These are phyloP conservation scores for Colletotrichum sp. DNA, from an alignment of 2,329 filamentous ascomycete species.

Conservation along the genomic window DNA sequence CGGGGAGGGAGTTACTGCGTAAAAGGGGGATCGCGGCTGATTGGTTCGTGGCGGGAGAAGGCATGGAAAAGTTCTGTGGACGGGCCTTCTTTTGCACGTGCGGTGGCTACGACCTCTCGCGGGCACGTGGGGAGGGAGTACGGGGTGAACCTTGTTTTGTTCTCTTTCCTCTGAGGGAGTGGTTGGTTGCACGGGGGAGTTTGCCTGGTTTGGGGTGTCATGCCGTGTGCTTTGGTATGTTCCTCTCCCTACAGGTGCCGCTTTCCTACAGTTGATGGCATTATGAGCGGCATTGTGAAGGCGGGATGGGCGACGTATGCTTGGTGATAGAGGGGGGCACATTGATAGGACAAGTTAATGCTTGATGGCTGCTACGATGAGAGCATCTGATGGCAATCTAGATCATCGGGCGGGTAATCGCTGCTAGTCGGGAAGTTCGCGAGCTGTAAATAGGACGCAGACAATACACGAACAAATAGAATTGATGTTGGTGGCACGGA, in stretches of 20 bases:
- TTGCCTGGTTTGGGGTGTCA: neutral
- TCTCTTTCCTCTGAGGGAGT: neutral
- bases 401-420: neutral
- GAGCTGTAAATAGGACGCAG: neutral
- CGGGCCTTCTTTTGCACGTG: neutral
- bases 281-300: neutral
- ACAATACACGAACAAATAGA: neutral
- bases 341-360: neutral
- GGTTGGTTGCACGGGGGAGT: neutral
- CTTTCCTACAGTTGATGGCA: neutral
- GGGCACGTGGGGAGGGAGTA: neutral
- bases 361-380: neutral
- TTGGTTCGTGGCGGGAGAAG: neutral
- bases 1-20: neutral
- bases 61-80: neutral
- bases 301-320: neutral
- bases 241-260: neutral
- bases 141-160: neutral
- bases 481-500: neutral
- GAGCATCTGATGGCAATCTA: neutral
- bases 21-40: neutral
- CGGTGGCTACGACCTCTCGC: neutral
- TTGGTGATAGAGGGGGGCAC: neutral
- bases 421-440: neutral
- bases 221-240: neutral